phyloP scores from a whole-genome alignment of 2,329 filamentous ascomycete genomes.

The Fusarium algeriense region DNA sequence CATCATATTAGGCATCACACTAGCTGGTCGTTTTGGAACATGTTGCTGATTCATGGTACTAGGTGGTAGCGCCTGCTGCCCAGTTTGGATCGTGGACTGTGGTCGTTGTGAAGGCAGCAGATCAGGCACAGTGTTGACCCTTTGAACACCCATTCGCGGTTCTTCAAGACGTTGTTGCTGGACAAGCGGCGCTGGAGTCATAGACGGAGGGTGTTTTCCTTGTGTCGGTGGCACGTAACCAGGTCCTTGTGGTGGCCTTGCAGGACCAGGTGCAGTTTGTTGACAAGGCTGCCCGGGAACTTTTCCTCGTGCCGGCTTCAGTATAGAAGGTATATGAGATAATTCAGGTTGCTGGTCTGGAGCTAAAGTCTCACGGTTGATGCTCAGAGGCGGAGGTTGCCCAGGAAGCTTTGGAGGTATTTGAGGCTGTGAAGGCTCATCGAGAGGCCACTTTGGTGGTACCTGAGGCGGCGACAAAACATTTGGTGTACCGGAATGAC shows the following conservation, averaged over 20 bases:
- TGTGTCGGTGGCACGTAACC: constrained; percentile 41
- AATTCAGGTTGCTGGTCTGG: constrained; percentile 23
- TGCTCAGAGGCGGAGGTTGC: neutral
- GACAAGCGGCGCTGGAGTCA: constrained; percentile 42
- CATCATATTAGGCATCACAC: constrained; percentile 42
- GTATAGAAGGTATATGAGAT: constrained; percentile 39
- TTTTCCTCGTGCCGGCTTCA: constrained; percentile 43
- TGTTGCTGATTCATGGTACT: constrained; percentile 13
- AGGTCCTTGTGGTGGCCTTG: constrained; percentile 21
- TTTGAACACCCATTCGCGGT: constrained; percentile 36
- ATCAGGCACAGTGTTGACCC: constrained; percentile 44
- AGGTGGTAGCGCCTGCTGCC: constrained; percentile 1
- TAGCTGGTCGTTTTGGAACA: constrained; percentile 33
- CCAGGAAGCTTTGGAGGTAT: constrained; percentile 10
- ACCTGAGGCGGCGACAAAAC: constrained; percentile 42
- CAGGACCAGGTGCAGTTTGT: constrained; percentile 2
- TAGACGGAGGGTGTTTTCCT: constrained; percentile 42
- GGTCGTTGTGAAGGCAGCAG: constrained; percentile 37
- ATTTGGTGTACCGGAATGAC: constrained; percentile 37
- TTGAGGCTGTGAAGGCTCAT: constrained; percentile 13
- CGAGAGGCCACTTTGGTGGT: constrained; percentile 34
- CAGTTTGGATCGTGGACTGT: constrained; percentile 20
- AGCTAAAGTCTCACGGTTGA: neutral
- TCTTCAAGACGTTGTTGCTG: constrained; percentile 38
- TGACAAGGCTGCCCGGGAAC: constrained; percentile 26